Conservation (phyloP, 345 rosid species). For the Brassica incana region DNA sequence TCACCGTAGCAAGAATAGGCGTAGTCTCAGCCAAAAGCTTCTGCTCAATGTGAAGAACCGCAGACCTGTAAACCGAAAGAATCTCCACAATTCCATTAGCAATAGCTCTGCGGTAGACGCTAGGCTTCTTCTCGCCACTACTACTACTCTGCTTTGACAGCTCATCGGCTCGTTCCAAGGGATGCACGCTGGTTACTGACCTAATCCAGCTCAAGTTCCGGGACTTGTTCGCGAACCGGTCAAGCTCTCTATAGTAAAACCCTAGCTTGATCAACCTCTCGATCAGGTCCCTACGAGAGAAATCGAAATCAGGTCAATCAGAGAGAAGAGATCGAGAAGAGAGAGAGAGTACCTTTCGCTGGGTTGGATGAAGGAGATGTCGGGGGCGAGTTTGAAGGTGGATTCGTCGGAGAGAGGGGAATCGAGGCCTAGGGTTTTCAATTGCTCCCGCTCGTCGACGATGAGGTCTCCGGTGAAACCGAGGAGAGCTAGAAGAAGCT, state of each 20-base stretch:
- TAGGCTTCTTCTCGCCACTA: conserved; percentile 45
- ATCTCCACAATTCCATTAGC: conserved; percentile 95
- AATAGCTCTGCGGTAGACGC: conserved; percentile 83
- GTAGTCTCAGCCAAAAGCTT: conserved; percentile 69
- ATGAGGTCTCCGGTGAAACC: conserved; percentile 96
- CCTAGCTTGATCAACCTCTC: conserved; percentile 81
- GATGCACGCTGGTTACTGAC: conserved; percentile 48
- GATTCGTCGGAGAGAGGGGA: conserved; percentile 64
- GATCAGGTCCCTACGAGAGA: conserved; percentile 66
- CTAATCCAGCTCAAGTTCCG: conserved; percentile 87
- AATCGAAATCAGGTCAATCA: conserved; percentile 12
- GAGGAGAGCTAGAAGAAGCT: conserved; percentile 75
- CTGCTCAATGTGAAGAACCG: conserved; percentile 90
- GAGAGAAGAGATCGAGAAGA: conserved; percentile 6
- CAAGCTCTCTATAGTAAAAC: conserved; percentile 90
- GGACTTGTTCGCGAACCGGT: conserved; percentile 70
- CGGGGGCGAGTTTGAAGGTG: conserved; percentile 86
- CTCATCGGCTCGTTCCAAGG: conserved; percentile 53
- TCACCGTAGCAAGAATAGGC: conserved; percentile 80
- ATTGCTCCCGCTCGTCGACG: conserved; percentile 81
- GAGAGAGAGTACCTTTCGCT: conserved; percentile 60
- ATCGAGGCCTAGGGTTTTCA: conserved; percentile 61
- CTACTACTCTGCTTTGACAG: conserved; percentile 41
- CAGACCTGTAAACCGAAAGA: conserved; percentile 76
- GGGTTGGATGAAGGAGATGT: conserved; percentile 83